Percentiles rank a stretch among this genome's conserved stretches.
Conservation (phyloP, 768 basidiomycete genomes). For the Mycena galopus region DNA sequence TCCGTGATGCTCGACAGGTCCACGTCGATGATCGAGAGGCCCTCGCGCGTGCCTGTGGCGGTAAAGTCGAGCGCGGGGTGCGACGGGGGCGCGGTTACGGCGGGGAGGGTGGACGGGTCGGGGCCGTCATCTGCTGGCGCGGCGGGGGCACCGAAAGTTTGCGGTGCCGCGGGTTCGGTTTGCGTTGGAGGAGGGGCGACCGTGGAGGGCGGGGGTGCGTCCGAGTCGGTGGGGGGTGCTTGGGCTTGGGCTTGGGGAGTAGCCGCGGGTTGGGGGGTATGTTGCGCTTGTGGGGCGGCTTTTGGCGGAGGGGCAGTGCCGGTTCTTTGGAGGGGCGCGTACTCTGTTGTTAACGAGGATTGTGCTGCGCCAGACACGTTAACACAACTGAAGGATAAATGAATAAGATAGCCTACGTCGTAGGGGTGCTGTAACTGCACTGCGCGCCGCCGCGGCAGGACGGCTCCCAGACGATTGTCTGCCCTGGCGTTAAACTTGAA, state of each 20-base stretch:
- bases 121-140: constrained; percentile 63
- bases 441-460: constrained; percentile 47
- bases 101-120: constrained; percentile 75
- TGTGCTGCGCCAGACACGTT: constrained; percentile 49
- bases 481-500: constrained; percentile 12
- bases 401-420: constrained; percentile 41
- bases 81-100: constrained; percentile 79
- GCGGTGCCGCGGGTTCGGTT: constrained; percentile 8
- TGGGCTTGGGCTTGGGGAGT: constrained; percentile 18
- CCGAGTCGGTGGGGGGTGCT: background rate
- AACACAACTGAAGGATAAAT: background rate
- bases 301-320: constrained; percentile 46
- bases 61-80: constrained; percentile 84
- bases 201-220: constrained; percentile 33
- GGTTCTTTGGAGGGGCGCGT: constrained; percentile 79
- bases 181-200: constrained; percentile 24
- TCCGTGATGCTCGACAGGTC: constrained; percentile 81
- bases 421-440: constrained; percentile 46
- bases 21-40: constrained; percentile 86
- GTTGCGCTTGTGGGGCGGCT: constrained; percentile 30
- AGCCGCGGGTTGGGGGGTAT: constrained; percentile 11
- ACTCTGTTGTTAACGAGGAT: constrained; percentile 83
- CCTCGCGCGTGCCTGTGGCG: constrained; percentile 74
- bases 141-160: no score
- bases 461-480: constrained; percentile 54